Percentiles rank a stretch among this genome's conserved stretches.
These are phyloP conservation scores for Metschnikowia noctiluminum DNA, from an alignment of 805 yeast species.

Conservation along the genomic window DNA sequence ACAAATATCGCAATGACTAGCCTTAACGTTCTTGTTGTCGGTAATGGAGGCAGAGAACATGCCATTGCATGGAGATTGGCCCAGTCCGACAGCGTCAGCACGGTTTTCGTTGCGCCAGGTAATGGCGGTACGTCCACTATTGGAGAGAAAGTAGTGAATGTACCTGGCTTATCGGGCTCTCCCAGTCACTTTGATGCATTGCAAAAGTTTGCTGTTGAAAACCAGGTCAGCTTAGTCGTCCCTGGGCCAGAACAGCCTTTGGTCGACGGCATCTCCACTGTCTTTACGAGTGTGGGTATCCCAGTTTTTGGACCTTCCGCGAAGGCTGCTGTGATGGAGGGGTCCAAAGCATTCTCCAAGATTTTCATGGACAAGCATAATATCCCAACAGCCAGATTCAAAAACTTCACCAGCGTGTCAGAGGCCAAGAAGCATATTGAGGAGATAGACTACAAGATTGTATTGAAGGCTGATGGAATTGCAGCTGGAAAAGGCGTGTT, in stretches of 20 bases:
- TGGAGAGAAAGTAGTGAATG: slow-evolving; percentile 58
- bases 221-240: slow-evolving; percentile 68
- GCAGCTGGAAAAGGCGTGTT: slow-evolving; percentile 99
- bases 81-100: slow-evolving; percentile 68
- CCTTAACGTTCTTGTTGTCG: slow-evolving; percentile 64
- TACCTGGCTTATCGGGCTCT: slow-evolving; percentile 59
- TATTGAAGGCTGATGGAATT: slow-evolving; percentile 94
- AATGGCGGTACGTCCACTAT: slow-evolving; percentile 81
- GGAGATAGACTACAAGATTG: slow-evolving; percentile 68
- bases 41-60: slow-evolving; percentile 99
- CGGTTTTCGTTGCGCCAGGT: slow-evolving; percentile 92
- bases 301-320: slow-evolving; percentile 97
- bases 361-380: slow-evolving; percentile 87
- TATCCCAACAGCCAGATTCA: slow-evolving; percentile 92
- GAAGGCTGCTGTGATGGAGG: slow-evolving; percentile 91
- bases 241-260: slow-evolving; percentile 99
- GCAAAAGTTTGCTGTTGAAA: slow-evolving; percentile 67
- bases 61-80: slow-evolving; percentile 90
- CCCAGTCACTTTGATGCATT: slow-evolving; percentile 66
- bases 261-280: slow-evolving; percentile 83
- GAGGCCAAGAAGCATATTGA: slow-evolving; percentile 71
- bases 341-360: slow-evolving; percentile 92
- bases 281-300: slow-evolving; percentile 77
- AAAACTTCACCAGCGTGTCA: slow-evolving; percentile 74
- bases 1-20: slow-evolving; percentile 11